Conservation (phyloP, 2,329 filamentous ascomycete species). For the Fusarium sp. region DNA sequence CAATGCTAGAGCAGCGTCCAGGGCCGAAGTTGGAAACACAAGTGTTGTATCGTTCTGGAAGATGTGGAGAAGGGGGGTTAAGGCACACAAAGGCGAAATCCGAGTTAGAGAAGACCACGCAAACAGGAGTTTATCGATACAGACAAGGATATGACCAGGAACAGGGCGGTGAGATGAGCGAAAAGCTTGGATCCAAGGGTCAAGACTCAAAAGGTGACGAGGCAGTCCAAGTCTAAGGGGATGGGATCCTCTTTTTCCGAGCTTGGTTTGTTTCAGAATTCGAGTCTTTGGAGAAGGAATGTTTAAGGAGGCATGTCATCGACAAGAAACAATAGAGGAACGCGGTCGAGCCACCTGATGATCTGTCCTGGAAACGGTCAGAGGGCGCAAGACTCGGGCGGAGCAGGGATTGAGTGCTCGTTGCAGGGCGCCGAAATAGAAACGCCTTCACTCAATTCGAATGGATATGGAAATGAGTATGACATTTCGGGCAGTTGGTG, state of each 20-base stretch:
- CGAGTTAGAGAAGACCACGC: conserved; percentile 27
- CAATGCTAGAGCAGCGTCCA: conserved; percentile 31
- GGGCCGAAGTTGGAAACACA: conserved; percentile 33
- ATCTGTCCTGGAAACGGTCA: conserved; percentile 29
- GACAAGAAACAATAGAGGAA: conserved; percentile 27
- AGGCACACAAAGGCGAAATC: conserved; percentile 39
- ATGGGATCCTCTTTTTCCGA: conserved; percentile 29
- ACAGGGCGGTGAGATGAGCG: conserved; percentile 35
- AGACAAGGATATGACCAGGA: conserved; percentile 35
- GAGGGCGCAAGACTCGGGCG: conserved; percentile 41
- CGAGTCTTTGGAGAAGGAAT: conserved; percentile 13
- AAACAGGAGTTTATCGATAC: conserved; percentile 17
- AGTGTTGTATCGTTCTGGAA: conserved; percentile 46
- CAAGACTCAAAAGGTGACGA: conserved; percentile 14
- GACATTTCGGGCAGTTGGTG: background rate
- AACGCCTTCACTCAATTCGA: background rate
- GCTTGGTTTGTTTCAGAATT: conserved; percentile 40
- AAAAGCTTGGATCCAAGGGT: conserved; percentile 36
- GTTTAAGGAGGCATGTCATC: conserved; percentile 11
- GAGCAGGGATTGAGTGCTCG: conserved; percentile 34
- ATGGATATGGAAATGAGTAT: conserved; percentile 14
- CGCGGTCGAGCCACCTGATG: conserved; percentile 34
- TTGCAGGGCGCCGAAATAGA: conserved; percentile 29
- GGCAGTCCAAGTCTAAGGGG: conserved; percentile 27
- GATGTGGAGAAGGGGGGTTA: conserved; percentile 43